Base-by-base conservation (phyloP, 108 stramenopile species). In the Cyclotella choctawhatcheeana region DNA sequence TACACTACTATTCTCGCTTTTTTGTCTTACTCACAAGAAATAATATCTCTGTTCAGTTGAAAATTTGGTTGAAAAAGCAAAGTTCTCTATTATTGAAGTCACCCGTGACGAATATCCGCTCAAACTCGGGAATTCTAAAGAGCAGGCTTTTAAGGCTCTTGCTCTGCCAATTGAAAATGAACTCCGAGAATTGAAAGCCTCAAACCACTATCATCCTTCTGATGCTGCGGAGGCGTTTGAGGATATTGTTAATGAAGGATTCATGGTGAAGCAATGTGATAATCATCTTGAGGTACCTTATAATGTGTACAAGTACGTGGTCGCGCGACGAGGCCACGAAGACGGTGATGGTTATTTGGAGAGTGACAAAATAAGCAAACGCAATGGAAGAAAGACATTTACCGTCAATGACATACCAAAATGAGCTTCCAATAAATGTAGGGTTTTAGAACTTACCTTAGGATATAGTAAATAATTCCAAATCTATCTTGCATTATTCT, bases 221-320 rank as follows among this genome's bases (percentile, higher is more conserved):
- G 47, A 73, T 35, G 77, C 65, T 24, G 65, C 54, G 29, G 72
- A 77, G 51, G 54, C 68, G 31, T 77, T 77, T 64, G 68, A 69
- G 35, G 76, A 77, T 48, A 30, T 77, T 24, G 40, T 77, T 37
- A 69, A 69, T 26, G 76, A 77, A 56, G 76, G 76, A 0, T 77
- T 64, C 17, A 77, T 77, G 76, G 76, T 68, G 17, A 77, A 77
- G 32, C 54, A 56, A 5, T 44, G 34, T 27, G 67, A 64, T 56
- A 68, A 68, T n/a, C 62, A 77, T 29, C 53, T 77, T 61, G 68
- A 69, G 29, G 67, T 73, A 14, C 71, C 71, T 5, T 73, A 73
- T 58, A 79, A 79, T 56, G 30, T 43, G 2, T 79, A 79, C 47
- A 79, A 73, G 27, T 73, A 73, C 44, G 65, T 73, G 5, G 72